phyloP scores from a whole-genome alignment of 371 early-diverging fungal species.

The Lichtheimia hyalospora region DNA sequence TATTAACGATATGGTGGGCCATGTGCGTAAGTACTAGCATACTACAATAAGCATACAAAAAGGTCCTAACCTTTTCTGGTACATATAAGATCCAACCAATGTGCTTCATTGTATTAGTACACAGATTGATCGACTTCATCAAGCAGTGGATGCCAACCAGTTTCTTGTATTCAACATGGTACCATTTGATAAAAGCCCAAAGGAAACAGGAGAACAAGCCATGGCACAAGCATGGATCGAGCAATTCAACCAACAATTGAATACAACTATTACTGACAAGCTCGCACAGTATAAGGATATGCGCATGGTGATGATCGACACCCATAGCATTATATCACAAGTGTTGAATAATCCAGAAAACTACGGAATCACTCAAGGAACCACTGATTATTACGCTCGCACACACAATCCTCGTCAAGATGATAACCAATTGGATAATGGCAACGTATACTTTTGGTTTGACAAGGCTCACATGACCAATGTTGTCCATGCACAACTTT shows the following conservation, averaged over 20 bases:
- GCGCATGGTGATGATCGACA: conserved; percentile 2
- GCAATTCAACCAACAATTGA: conserved; percentile 5
- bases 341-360: conserved; percentile 3
- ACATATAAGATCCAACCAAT: background rate
- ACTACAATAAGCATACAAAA: background rate
- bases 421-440: background rate
- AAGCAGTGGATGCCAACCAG: conserved; percentile 4
- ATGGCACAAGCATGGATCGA: conserved; percentile 3
- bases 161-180: conserved; percentile 17
- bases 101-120: conserved; percentile 6
- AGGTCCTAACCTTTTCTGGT: background rate
- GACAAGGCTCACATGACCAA: conserved; percentile 9
- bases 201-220: background rate
- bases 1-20: conserved; percentile 12
- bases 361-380: conserved; percentile 8
- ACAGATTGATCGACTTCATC: conserved; percentile 1
- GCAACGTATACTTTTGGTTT: conserved; percentile 11
- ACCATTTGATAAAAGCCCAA: conserved; percentile 13
- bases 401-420: background rate
- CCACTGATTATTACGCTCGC: conserved; percentile 1
- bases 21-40: background rate
- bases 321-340: background rate
- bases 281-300: background rate
- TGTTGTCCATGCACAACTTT: conserved; percentile 5
- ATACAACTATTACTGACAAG: background rate